Percentiles rank a stretch among this genome's conserved stretches.
Conservation (phyloP, 1,284 basidiomycete genomes). For the Golubevia pallescens region DNA sequence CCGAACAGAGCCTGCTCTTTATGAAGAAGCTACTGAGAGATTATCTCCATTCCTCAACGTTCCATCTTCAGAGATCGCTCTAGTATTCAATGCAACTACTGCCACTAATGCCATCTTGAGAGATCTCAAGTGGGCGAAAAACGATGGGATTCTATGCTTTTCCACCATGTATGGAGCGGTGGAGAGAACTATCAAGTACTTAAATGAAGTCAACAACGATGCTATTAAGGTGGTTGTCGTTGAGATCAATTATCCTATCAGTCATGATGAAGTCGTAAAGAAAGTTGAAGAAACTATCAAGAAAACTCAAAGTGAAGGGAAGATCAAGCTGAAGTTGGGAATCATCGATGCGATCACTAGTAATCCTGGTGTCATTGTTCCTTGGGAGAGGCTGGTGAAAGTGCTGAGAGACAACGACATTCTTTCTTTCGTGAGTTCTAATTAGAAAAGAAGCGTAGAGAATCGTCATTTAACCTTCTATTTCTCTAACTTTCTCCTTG, state of each 20-base stretch:
- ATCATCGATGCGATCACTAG: slow-evolving; percentile 78
- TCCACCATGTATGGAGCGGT: slow-evolving; percentile 40
- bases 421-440: no score
- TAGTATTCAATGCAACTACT: slow-evolving; percentile 37
- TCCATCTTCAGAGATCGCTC: slow-evolving; percentile 32
- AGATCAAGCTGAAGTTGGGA: slow-evolving; percentile 67
- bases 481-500: no score
- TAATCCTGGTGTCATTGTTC: slow-evolving; percentile 75
- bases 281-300: slow-evolving; percentile 67
- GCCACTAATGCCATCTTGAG: slow-evolving; percentile 39
- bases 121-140: slow-evolving; percentile 23
- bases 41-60: slow-evolving; percentile 66
- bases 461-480: no score
- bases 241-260: slow-evolving; percentile 22
- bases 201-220: slow-evolving; percentile 22
- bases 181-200: slow-evolving; percentile 29
- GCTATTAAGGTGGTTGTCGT: slow-evolving; percentile 22
- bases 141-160: slow-evolving; percentile 31
- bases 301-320: slow-evolving; percentile 65
- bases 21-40: neutral
- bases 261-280: slow-evolving; percentile 39
- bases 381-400: slow-evolving; percentile 78
- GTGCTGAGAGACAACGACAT: slow-evolving; percentile 73
- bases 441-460: no score
- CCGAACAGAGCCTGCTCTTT: neutral